Evolutionary conservation across 2,329 filamentous ascomycete species (phyloP).

Genomic region (Alternaria incomplexa): DNA sequence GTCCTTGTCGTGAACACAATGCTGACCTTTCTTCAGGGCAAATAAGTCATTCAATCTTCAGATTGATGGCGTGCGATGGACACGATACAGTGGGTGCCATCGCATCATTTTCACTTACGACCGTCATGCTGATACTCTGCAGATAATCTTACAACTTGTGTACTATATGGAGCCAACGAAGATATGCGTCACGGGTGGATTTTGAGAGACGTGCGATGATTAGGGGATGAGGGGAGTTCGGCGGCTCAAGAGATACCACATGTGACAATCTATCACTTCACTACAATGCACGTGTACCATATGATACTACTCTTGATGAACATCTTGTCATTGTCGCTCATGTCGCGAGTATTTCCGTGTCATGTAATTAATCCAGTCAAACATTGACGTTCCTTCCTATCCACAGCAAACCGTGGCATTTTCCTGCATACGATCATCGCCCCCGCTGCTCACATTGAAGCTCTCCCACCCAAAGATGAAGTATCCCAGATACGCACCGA

Average conservation of each 20-base stretch:
- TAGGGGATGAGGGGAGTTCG: neutral
- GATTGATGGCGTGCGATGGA: neutral
- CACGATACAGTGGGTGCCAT: slow-evolving; percentile 1
- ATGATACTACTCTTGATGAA: neutral
- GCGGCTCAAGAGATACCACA: neutral
- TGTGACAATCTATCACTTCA: neutral
- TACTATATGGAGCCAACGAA: neutral
- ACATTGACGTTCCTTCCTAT: slow-evolving; percentile 9
- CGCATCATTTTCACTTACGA: neutral
- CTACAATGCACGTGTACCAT: neutral
- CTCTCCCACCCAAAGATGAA: slow-evolving; percentile 47
- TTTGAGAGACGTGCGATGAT: neutral
- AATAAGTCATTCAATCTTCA: slow-evolving; percentile 16
- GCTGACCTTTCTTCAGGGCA: slow-evolving; percentile 14
- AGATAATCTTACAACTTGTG: neutral
- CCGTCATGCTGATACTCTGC: neutral
- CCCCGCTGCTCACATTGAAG: slow-evolving; percentile 31
- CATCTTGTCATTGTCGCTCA: neutral
- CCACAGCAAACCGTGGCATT: slow-evolving; percentile 46
- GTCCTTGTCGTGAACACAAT: neutral
- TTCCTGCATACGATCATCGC: slow-evolving; percentile 41
- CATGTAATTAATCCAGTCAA: neutral
- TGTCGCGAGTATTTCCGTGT: neutral
- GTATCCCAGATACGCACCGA: slow-evolving; percentile 44
- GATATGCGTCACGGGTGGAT: neutral